Base-by-base conservation (phyloP, 176 grass and related monocot species). In the Zoysia japonica region DNA sequence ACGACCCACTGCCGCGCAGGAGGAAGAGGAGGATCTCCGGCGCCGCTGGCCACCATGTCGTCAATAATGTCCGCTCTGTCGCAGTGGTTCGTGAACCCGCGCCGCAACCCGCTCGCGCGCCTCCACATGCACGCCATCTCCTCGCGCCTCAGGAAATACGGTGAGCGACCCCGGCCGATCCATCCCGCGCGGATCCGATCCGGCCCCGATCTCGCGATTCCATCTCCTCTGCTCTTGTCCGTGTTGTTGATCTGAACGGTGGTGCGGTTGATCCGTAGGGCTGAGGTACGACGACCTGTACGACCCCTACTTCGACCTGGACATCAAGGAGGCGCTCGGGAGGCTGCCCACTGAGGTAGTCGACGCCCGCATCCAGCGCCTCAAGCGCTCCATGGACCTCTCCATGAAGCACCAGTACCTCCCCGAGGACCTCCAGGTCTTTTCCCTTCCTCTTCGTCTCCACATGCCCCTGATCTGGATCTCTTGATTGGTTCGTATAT, bases 351-450 rank as follows among this genome's bases (percentile, higher is more conserved):
- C 52, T 54, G 96, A 94, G 84, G 88, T 98, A 14, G 86, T 94
- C 49, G 96, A 98, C 78, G 96, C 96, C 53, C 90, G 92, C 77
- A 78, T 48, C 87, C 92, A 94, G 83, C 96, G 92, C 73, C 86
- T 98, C 68, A 94, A 98, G 85, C 90, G 92, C 70, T 68, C 96
- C 68, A 91, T 93, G 84, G 96, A 98, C 83, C 89, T 98, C 65
- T 94, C 92, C 84, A 91, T 98, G 92, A 98, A 98, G 86, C 92
- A 98, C 35, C 88, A 94, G 86, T 98, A 94, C 86, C 85, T 98
- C 62, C 57, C 90, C 53, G 79, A 98, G 20, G 75, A 95, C 14
- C 11, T 95, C 74, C 86, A 93, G 96, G 96, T 95, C 28, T 28
- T 28, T 74, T 77, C 20, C 28, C 16, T 67, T 6, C 2, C 6